These are phyloP conservation scores for Suhomyces bribrorum DNA, from an alignment of 1,139 yeast genomes.

Conservation along the genomic window DNA sequence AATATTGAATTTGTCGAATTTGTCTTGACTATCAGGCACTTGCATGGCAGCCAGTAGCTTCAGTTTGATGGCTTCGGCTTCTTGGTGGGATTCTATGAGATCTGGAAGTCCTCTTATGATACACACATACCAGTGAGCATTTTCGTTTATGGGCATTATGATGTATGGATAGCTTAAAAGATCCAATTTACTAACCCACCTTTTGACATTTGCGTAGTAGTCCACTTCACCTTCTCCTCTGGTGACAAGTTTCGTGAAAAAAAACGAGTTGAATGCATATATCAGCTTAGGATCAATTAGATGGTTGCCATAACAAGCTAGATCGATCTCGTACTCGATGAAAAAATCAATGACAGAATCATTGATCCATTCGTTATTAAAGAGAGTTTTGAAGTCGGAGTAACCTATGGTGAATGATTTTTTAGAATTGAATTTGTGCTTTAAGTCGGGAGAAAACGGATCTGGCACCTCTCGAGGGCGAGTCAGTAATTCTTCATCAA, in stretches of 20 bases:
- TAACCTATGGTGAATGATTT: conserved; percentile 52
- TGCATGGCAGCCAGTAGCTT: conserved; percentile 9
- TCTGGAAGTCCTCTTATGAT: conserved; percentile 54
- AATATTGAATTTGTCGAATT: conserved; percentile 9
- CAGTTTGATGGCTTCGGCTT: conserved; percentile 2
- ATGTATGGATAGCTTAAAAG: conserved; percentile 61
- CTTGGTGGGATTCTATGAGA: conserved; percentile 20
- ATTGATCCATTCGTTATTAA: conserved; percentile 74
- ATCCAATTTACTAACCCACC: conserved; percentile 79
- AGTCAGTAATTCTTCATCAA: conserved; percentile 5
- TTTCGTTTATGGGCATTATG: conserved; percentile 80
- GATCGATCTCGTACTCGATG: conserved; percentile 55
- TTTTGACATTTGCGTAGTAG: conserved; percentile 64
- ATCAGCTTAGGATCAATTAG: conserved; percentile 33
- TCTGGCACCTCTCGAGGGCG: conserved; percentile 14
- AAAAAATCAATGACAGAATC: conserved; percentile 75
- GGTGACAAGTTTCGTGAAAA: conserved; percentile 65
- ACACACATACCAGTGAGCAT: conserved; percentile 87
- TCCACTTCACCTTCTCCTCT: conserved; percentile 22
- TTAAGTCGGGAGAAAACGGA: conserved; percentile 52
- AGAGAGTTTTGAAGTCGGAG: conserved; percentile 67
- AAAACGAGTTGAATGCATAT: conserved; percentile 80
- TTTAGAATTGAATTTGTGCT: conserved; percentile 50
- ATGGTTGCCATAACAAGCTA: conserved; percentile 27
- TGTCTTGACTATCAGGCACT: conserved; percentile 15